These are phyloP conservation scores for Plasmodium reichenowi DNA, from an alignment of 169 alveolate species.

Conservation along the genomic window DNA sequence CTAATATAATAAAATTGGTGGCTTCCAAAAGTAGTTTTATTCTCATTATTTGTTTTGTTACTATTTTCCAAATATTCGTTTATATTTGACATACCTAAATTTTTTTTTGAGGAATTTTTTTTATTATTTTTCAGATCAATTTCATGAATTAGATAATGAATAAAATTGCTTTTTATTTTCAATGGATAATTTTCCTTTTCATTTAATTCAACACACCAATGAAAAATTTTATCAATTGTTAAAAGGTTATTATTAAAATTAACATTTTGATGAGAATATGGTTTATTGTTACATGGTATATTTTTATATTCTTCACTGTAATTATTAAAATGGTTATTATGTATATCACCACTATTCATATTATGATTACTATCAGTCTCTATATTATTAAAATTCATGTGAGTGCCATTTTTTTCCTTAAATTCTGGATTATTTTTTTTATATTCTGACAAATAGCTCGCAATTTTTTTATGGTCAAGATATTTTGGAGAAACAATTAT, in stretches of 20 bases:
- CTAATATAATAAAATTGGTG: neutral
- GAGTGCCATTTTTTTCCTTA: no score
- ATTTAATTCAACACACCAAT: slow-evolving; percentile 55
- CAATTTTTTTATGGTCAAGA: slow-evolving; percentile 42
- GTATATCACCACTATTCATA: slow-evolving; percentile 6
- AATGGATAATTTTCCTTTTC: slow-evolving; percentile 53
- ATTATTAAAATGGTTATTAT: neutral
- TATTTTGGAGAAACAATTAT: slow-evolving; percentile 58
- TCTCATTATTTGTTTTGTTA: neutral
- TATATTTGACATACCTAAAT: neutral
- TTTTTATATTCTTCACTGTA: slow-evolving; percentile 2
- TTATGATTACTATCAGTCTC: no score
- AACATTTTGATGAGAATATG: neutral
- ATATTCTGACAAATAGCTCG: slow-evolving; percentile 4
- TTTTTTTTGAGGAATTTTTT: neutral
- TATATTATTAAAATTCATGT: no score
- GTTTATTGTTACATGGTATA: neutral
- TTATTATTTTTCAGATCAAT: slow-evolving; percentile 3
- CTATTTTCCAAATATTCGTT: neutral
- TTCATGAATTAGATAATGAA: slow-evolving; percentile 46
- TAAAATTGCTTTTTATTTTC: slow-evolving; percentile 22
- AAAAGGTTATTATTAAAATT: slow-evolving; percentile 23
- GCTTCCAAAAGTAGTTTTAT: neutral
- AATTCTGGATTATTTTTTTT: no score
- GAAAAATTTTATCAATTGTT: slow-evolving; percentile 42